Base-by-base conservation (phyloP, 257 asterid genomes). In the Solanum appendiculatum region DNA sequence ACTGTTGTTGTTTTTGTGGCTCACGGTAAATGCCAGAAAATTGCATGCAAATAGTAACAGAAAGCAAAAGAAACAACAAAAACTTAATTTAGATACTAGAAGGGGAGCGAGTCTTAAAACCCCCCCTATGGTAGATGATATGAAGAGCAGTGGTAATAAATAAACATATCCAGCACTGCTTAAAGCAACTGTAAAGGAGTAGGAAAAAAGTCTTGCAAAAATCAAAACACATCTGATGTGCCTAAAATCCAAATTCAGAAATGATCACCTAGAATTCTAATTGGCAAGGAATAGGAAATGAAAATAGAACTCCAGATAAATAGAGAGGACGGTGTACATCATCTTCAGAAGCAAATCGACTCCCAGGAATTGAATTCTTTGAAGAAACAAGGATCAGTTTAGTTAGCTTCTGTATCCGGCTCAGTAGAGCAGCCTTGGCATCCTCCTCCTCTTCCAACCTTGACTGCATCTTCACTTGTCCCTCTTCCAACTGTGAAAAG, bases 391-490 rank as follows among this genome's bases (percentile, higher is more conserved):
- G 99, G 86, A 97, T 97, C 87, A 97, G 93, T 90, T 97, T 97
- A 42, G 99, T 96, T 83, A 97, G 96, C 93, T 99, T 93, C 91
- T 97, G 99, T 90, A 97, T 97, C 88, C 99, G 94, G 94, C 99
- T 97, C 98, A 97, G 92, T 68, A 97, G 86, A 91, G 99, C 99
- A 42, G 95, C 94, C 94, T 97, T 97, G 83, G 98, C 99, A 82
- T 97, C 99, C 90, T 97, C 99, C 87, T 97, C 99, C 93, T 97
- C 99, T 93, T 97, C 99, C 93, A 97, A 92, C 88, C 99, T 93
- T 70, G 98, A 97, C 87, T 94, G 99, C 99, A 97, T 96, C 94
- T 96, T 97, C 81, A 94, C 94, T 92, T 97, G 99, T 63, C 99
- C 99, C 92, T 95, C 98, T 93, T 97, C 99, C 93, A 97, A 92